A percentile compares a stretch with the other conserved stretches of the same genome.
Evolutionary conservation across 768 basidiomycete genomes (phyloP).

Genomic region (Naganishia randhawae): DNA sequence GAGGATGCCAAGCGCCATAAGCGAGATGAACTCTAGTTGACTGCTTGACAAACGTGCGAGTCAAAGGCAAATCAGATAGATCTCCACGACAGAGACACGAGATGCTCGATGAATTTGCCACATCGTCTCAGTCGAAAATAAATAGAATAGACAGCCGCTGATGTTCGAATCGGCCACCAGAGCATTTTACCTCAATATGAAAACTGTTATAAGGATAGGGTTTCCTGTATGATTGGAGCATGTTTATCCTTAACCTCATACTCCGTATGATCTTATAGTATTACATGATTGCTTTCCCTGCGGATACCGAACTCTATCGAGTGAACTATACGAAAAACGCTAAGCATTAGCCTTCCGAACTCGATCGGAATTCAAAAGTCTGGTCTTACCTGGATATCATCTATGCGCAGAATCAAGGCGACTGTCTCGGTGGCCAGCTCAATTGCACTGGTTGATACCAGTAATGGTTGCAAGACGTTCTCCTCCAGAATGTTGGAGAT

Average conservation of each 20-base stretch:
- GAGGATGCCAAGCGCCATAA: conserved; percentile 8
- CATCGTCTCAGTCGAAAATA: too few species aligned
- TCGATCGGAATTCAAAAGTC: background rate
- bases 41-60: background rate
- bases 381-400: conserved; percentile 58
- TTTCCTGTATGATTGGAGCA: background rate
- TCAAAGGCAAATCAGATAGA: background rate
- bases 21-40: conserved; percentile 11
- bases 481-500: conserved; percentile 97
- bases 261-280: background rate
- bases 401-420: conserved; percentile 90
- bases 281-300: background rate
- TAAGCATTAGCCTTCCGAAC: background rate
- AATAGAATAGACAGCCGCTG: background rate
- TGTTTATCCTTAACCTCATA: background rate
- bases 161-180: background rate
- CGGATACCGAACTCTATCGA: background rate
- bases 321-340: background rate
- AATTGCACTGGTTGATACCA: conserved; percentile 91
- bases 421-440: conserved; percentile 97
- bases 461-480: conserved; percentile 90
- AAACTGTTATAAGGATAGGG: background rate
- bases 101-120: too few species aligned
- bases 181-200: background rate
- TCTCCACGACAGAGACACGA: background rate